Base-by-base conservation (phyloP, 441 rosid genomes). In the Gossypium schwendimanii region DNA sequence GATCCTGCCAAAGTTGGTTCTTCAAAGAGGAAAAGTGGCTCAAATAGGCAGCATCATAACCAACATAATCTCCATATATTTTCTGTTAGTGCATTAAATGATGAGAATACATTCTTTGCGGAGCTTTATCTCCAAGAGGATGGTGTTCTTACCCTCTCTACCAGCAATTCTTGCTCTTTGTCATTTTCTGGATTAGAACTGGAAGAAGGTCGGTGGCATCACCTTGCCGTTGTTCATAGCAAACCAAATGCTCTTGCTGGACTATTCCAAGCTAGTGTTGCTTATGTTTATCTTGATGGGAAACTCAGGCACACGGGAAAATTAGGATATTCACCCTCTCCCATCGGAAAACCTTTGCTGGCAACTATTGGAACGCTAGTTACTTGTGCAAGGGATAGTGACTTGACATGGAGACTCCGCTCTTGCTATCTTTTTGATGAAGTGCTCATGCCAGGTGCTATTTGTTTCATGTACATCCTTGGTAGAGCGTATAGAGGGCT, bases 181-280 rank as follows among this genome's bases (percentile, higher is more conserved):
- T 90, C 99, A 64, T 94, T 97, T 83, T 87, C 99, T 84, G 97
- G 99, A 74, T 75, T 91, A 78, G 99, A 94, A 62, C 82, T 94
- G 79, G 97, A 94, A 73, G 97, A 94, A 83, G 97, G 96, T 60
- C 87, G 92, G 83, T 97, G 99, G 99, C 97, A 97, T 85, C 99
- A 97, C 89, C 98, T 97, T 83, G 99, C 99, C 59, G 94, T 97
- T 85, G 93, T 97, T 73, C 99, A 97, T 81, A 97, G 94, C 84
- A 97, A 97, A 83, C 99, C 99, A 55, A 97, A 92, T 86, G 99
- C 99, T 75, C 98, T 97, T 66, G 99, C 99, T 82, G 99, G 99
- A 83, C 86, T 97, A 17, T 97, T 97, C 83, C 99, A 97, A 84
- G 97, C 99, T 71, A 94, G 99, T 80, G 82, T 94, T 84, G 99